Conservation (phyloP, 2,329 filamentous ascomycete genomes). For the Cercospora brassicicola region DNA sequence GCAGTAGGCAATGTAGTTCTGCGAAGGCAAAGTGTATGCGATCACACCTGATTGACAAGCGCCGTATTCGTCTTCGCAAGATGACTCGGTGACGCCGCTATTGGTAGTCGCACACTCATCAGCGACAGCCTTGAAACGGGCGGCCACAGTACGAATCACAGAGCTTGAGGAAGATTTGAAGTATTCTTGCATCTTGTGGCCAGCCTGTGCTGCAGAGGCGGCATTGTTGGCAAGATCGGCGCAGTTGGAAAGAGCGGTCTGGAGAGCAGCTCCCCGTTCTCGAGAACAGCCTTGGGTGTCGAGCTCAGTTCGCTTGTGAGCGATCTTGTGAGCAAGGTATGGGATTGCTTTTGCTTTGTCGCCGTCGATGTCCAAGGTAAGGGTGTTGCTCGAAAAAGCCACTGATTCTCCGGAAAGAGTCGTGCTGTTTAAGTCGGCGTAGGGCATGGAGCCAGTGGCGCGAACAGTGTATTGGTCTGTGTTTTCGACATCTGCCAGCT, state of each 20-base stretch:
- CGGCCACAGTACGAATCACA: constrained; percentile 53
- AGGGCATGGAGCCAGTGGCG: constrained; percentile 58
- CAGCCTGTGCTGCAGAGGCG: constrained; percentile 53
- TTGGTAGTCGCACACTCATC: constrained; percentile 56
- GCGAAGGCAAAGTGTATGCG: constrained; percentile 57
- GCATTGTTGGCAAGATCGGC: constrained; percentile 56
- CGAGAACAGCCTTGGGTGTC: constrained; percentile 57
- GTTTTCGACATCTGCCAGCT: constrained; percentile 43
- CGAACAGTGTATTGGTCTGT: constrained; percentile 59
- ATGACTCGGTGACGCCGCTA: constrained; percentile 53
- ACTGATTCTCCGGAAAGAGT: constrained; percentile 56
- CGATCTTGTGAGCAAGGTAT: constrained; percentile 30
- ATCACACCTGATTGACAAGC: constrained; percentile 56
- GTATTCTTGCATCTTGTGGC: constrained; percentile 58
- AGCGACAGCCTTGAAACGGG: constrained; percentile 55
- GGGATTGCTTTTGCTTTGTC: constrained; percentile 18
- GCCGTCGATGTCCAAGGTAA: constrained; percentile 59
- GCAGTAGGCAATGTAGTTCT: constrained; percentile 62
- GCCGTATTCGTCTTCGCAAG: constrained; percentile 59
- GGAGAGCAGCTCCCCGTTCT: constrained; percentile 47
- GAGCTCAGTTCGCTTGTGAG: constrained; percentile 54
- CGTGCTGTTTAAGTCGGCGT: constrained; percentile 54
- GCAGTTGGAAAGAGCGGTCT: constrained; percentile 57
- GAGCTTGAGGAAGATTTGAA: constrained; percentile 60
- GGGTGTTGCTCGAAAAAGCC: constrained; percentile 59